Conservation (phyloP, 2,329 filamentous ascomycete genomes). For the Fusarium devonianum region DNA sequence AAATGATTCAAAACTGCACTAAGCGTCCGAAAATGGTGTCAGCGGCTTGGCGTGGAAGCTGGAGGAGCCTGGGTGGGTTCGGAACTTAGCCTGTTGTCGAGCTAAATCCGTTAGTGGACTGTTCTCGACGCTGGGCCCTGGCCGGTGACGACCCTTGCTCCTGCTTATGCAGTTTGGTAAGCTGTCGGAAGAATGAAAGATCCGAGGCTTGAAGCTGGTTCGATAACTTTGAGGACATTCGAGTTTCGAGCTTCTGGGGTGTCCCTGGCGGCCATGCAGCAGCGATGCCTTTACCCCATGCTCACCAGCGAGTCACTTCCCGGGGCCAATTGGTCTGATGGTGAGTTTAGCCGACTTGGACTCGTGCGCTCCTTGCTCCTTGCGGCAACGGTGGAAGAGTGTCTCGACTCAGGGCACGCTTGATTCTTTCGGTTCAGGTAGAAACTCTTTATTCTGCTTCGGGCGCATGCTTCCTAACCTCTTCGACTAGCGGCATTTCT, state of each 20-base stretch:
- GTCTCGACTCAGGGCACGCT: too few species aligned
- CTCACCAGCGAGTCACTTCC: slow-evolving; percentile 14
- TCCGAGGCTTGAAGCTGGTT: slow-evolving; percentile 18
- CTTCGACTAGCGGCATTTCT: too few species aligned
- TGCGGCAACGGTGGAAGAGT: too few species aligned
- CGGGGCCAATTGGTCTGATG: background rate
- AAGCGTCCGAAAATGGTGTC: slow-evolving; percentile 38
- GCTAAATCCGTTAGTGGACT: slow-evolving; percentile 16
- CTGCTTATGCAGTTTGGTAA: too few species aligned
- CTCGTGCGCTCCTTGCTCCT: background rate
- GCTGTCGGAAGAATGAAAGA: too few species aligned
- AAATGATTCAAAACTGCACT: slow-evolving; percentile 40
- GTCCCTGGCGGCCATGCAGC: background rate
- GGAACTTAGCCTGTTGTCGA: slow-evolving; percentile 26
- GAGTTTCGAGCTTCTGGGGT: slow-evolving; percentile 7
- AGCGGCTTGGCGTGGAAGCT: slow-evolving; percentile 35
- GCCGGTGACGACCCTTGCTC: slow-evolving; percentile 2
- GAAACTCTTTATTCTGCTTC: too few species aligned
- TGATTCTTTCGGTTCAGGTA: too few species aligned
- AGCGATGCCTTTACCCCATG: slow-evolving; percentile 18
- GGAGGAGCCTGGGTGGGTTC: slow-evolving; percentile 24
- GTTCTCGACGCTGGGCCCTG: slow-evolving; percentile 1
- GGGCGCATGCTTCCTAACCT: too few species aligned
- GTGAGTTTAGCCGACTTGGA: background rate
- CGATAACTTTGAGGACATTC: slow-evolving; percentile 5